Conservation (phyloP, 768 basidiomycete genomes). For the Sporobolomyces roseus region DNA sequence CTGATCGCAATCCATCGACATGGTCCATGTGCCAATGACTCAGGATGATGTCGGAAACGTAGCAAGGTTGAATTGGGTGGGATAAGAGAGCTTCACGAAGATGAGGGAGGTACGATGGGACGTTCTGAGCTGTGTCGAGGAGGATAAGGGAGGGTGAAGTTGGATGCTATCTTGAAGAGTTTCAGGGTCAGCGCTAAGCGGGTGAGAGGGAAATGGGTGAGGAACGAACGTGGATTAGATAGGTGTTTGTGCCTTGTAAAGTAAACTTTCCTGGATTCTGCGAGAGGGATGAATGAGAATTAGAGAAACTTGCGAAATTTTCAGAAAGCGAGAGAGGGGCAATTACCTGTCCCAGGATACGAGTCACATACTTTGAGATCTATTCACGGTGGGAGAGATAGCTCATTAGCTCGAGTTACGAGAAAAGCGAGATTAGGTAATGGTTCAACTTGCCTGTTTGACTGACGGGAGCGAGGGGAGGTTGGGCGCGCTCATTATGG, state of each 20-base stretch:
- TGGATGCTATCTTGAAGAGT: slow-evolving; percentile 15
- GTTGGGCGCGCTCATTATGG: too few species aligned
- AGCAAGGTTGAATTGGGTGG: slow-evolving; percentile 46
- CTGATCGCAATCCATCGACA: slow-evolving; percentile 66
- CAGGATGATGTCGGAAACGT: slow-evolving; percentile 82
- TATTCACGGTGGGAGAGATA: neutral
- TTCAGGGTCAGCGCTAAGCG: slow-evolving; percentile 48
- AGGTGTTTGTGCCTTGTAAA: slow-evolving; percentile 88
- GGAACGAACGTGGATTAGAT: slow-evolving; percentile 64
- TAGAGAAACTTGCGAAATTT: too few species aligned
- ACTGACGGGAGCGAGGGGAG: too few species aligned
- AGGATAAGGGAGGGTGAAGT: slow-evolving; percentile 53
- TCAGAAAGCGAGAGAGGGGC: too few species aligned
- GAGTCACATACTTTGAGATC: slow-evolving; percentile 17
- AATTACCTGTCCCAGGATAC: slow-evolving; percentile 21
- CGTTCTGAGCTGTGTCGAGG: slow-evolving; percentile 77
- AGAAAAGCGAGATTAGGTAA: too few species aligned
- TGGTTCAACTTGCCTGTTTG: too few species aligned
- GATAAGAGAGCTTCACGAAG: slow-evolving; percentile 50
- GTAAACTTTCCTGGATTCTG: slow-evolving; percentile 88
- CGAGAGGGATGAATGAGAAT: neutral
- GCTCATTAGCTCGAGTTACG: too few species aligned
- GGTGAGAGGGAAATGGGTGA: neutral
- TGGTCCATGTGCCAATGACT: slow-evolving; percentile 92
- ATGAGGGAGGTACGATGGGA: slow-evolving; percentile 62